Percentiles rank a stretch among this genome's conserved stretches.
These are phyloP conservation scores for Cercospora zeina DNA, from an alignment of 2,329 filamentous ascomycete genomes.

Conservation along the genomic window DNA sequence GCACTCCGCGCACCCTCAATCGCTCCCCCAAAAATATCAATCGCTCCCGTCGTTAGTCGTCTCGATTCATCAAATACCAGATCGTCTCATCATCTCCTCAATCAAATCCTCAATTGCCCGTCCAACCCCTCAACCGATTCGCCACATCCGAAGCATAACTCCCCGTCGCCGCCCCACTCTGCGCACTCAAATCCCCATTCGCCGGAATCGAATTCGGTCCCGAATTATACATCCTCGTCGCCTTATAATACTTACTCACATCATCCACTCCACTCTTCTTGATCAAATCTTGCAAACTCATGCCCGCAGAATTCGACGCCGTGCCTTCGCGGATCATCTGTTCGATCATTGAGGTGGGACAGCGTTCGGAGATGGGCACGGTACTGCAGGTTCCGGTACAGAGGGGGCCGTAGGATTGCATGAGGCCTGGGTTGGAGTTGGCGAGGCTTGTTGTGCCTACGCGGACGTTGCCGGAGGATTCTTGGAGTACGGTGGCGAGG, in stretches of 20 bases:
- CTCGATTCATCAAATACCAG: neutral
- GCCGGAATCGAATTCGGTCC: slow-evolving; percentile 35
- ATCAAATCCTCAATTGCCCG: neutral
- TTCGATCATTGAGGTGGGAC: slow-evolving; percentile 41
- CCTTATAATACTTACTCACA: slow-evolving; percentile 48
- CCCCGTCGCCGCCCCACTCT: slow-evolving; percentile 10
- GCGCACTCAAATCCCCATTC: slow-evolving; percentile 14
- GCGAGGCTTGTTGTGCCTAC: slow-evolving; percentile 45
- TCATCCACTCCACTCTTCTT: slow-evolving; percentile 35
- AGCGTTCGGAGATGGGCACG: slow-evolving; percentile 40
- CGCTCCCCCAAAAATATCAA: neutral
- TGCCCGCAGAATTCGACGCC: slow-evolving; percentile 43
- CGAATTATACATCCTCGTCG: slow-evolving; percentile 52
- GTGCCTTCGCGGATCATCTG: slow-evolving; percentile 48
- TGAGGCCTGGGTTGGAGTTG: slow-evolving; percentile 48
- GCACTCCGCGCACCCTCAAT: neutral
- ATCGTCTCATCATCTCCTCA: neutral
- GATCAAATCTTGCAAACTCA: slow-evolving; percentile 46
- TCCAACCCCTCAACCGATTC: slow-evolving; percentile 21
- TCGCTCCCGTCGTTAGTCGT: neutral
- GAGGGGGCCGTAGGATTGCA: slow-evolving; percentile 47
- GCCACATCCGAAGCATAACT: slow-evolving; percentile 25
- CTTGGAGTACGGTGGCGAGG: slow-evolving; percentile 47
- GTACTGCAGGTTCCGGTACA: slow-evolving; percentile 32
- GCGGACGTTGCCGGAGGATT: slow-evolving; percentile 49